phyloP scores from a whole-genome alignment of 148 eudicot species.

The Cornus controversa region DNA sequence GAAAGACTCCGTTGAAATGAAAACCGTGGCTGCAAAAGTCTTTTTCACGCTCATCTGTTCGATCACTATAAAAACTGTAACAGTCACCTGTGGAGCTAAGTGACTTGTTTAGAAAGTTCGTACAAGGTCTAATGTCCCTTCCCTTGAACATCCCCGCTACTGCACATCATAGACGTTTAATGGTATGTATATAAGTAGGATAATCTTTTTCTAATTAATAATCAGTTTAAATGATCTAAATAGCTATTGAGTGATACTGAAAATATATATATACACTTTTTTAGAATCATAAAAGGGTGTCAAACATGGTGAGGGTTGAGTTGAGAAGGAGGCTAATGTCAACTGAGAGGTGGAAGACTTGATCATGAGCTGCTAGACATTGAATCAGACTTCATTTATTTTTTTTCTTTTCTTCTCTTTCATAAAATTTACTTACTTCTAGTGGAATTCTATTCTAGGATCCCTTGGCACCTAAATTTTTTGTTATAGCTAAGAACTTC shows the following conservation, averaged over 20 bases:
- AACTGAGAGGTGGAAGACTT: slow-evolving; percentile 9
- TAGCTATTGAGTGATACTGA: too few relatives aligned
- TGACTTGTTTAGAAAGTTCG: slow-evolving; percentile 25
- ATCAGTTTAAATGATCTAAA: background rate
- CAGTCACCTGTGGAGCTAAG: slow-evolving; percentile 18
- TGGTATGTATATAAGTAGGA: slow-evolving; percentile 17
- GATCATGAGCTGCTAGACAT: too few relatives aligned
- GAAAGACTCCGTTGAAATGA: slow-evolving; percentile 23
- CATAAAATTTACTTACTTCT: too few relatives aligned
- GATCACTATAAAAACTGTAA: too few relatives aligned
- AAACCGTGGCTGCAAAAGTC: slow-evolving; percentile 20
- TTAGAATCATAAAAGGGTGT: slow-evolving; percentile 23
- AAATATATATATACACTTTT: background rate
- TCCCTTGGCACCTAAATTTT: too few relatives aligned
- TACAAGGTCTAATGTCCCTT: slow-evolving; percentile 27
- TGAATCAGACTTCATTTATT: too few relatives aligned
- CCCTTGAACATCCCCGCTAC: slow-evolving; percentile 39
- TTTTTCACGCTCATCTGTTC: background rate
- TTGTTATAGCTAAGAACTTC: slow-evolving; percentile 16
- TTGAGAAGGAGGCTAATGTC: slow-evolving; percentile 12
- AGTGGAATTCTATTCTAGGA: too few relatives aligned
- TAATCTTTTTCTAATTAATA: background rate
- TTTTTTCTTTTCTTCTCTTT: too few relatives aligned
- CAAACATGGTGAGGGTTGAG: slow-evolving; percentile 18
- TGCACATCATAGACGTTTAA: slow-evolving; percentile 26